Conservation (phyloP, 495 filamentous ascomycete genomes). For the Penicillium waksmanii region DNA sequence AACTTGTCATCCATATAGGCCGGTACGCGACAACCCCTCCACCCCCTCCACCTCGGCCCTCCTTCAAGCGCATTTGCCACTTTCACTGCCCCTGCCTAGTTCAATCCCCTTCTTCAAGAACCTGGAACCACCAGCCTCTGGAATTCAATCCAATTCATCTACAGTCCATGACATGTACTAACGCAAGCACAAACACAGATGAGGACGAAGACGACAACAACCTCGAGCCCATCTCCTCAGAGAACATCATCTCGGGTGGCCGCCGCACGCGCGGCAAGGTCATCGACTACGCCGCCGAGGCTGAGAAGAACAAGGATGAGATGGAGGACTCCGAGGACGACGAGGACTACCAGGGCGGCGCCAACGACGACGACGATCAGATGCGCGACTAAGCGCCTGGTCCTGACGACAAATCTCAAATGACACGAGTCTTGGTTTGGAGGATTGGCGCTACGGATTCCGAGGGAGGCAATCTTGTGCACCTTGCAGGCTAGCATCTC, state of each 20-base stretch:
- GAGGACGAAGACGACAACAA: conserved; percentile 77
- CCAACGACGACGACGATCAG: conserved; percentile 42
- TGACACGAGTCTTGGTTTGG: conserved; percentile 23
- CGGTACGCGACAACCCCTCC: conserved; percentile 6
- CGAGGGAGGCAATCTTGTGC: conserved; percentile 14
- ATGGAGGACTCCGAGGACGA: conserved; percentile 82
- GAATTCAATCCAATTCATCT: background rate
- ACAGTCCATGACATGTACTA: background rate
- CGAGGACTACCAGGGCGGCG: conserved; percentile 51
- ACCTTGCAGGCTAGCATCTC: conserved; percentile 4
- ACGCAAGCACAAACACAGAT: conserved; percentile 28
- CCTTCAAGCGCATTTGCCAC: background rate
- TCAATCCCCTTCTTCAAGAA: background rate
- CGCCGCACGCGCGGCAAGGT: conserved; percentile 83
- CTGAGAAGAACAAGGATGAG: conserved; percentile 58
- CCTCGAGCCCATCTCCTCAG: conserved; percentile 85
- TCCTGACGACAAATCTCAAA: conserved; percentile 22
- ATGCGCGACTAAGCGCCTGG: conserved; percentile 46
- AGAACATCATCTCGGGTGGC: conserved; percentile 79
- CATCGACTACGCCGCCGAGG: conserved; percentile 83
- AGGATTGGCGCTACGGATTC: conserved; percentile 25
- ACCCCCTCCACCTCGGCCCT: background rate
- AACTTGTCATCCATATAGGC: background rate
- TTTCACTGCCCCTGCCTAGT: background rate
- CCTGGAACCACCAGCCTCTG: background rate